Evolutionary conservation across 768 basidiomycete genomes (phyloP), one percentile per base, ranked within the genome.

Genomic region (Ramaria rubella): DNA sequence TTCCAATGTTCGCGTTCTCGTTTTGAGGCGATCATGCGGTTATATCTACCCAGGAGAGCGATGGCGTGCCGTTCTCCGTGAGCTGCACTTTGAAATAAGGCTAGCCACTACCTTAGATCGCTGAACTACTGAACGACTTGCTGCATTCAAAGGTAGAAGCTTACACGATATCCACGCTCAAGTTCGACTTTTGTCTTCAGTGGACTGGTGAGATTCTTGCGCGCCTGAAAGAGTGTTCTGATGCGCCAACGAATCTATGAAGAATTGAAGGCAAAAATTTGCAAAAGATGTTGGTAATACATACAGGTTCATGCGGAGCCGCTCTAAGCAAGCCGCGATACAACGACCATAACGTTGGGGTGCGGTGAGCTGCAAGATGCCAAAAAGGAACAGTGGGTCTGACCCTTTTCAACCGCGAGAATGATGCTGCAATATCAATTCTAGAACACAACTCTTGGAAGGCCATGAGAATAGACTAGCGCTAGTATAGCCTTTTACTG

Each of bases 261-360:
- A 45, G 55, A 29, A 15, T n/a, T 6, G 45, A 52, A 36, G 43
- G 19, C 38, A 7, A 21, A 31, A 43, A 17, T 31, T n/a, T 30
- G 26, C n/a, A 17, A 27, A 1, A 43, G 8, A 38, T 14, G n/a
- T 19, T 43, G 1, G 15, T n/a, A n/a, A 46, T 1, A 66, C 80
- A 54, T 62, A 88, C 86, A 64, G 80, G 73, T 26, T 78, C 75
- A 14, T 75, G 75, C 1, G 8, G 26, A 23, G 86, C 76, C 38
- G 76, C 63, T 27, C 75, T 71, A 48, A 89, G 68, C 14, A 94
- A 74, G 3, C 81, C 81, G 21, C 90, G 78, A 67, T 93, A 94
- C 4, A 94, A 71, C 0, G 75, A 68, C 86, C 88, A 90, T 62
- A 87, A 67, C 0, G 89, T 91, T 3, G 92, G 90, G 26, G 84